phyloP scores from a whole-genome alignment of 305 asterid genomes.

The Withania somnifera region DNA sequence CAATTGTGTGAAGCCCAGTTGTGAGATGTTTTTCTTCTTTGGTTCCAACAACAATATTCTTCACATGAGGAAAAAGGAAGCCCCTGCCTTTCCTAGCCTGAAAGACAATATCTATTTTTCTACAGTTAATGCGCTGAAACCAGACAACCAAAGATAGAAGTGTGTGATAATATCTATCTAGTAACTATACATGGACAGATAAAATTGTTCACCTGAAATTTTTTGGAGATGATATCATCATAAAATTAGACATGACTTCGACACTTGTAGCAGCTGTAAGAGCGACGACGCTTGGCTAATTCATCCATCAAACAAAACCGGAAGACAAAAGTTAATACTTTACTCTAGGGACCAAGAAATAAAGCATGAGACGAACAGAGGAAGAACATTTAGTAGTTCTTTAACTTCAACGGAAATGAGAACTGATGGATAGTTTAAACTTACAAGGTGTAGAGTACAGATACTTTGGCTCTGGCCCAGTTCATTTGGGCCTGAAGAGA shows the following conservation, averaged over 20 bases:
- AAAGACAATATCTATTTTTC: neutral
- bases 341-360: neutral
- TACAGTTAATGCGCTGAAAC: neutral
- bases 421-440: constrained; percentile 5
- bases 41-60: constrained; percentile 47
- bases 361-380: neutral
- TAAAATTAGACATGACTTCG: constrained; percentile 60
- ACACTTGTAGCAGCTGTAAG: constrained; percentile 73
- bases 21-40: constrained; percentile 51
- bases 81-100: constrained; percentile 62
- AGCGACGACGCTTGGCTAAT: constrained; percentile 54
- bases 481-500: no score
- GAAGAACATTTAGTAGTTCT: neutral
- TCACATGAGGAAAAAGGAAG: constrained; percentile 51
- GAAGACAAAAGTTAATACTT: constrained; percentile 5
- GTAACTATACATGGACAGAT: neutral
- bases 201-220: constrained; percentile 42
- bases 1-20: constrained; percentile 74
- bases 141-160: neutral
- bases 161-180: no score
- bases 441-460: no score
- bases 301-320: constrained; percentile 37
- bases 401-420: constrained; percentile 14
- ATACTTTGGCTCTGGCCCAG: no score
- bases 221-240: constrained; percentile 66